Evolutionary conservation across 2,329 filamentous ascomycete species (phyloP), one percentile per base, ranked within the genome.

Genomic region (Teratosphaeria nubilosa): DNA sequence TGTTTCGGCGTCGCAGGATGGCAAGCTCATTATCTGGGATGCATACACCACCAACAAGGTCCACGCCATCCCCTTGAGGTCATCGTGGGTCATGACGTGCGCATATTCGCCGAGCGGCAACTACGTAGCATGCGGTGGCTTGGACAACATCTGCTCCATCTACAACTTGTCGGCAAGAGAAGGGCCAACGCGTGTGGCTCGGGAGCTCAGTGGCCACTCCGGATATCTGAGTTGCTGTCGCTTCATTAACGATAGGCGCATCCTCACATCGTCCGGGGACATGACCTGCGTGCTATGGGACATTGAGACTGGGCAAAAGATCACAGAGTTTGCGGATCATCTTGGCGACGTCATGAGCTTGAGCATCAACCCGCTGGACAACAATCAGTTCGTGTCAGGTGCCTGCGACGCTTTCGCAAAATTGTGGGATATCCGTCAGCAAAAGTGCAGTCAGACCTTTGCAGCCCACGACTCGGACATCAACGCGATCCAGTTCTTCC

Each of bases 241-340:
- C 64, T 99, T 99, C 76, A 95, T 97, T 80, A 97, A 96, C 74
- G 94, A 99, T 78, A 87, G 94, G 71, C 91, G 90, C 72, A 97
- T 99, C 70, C 85, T 99, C 64, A 99, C 94, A 60, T 97, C 94
- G 0, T 99, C 94, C 2, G 94, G 94, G 63, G 94, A 99, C 73
- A 99, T 99, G 94, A 99, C 94, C 56, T 99, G 94, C 75, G 96
- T 97, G 87, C 89, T 97, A 72, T 99, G 94, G 94, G 94, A 99
- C 78, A 92, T 99, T 64, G 94, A 99, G 77, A 95, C 92, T 0
- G 94, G 94, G 58, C 90, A 91, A 65, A 96, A 96, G 79, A 88
- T 96, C 50, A 95, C 91, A 71, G 94, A 99, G 74, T 99, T 97
- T 67, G 94, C 94, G 70, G 94, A 99, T 76, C 94, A 99, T 74